Conservation (phyloP, 176 grass and related monocot genomes). For the Musa itinerans region DNA sequence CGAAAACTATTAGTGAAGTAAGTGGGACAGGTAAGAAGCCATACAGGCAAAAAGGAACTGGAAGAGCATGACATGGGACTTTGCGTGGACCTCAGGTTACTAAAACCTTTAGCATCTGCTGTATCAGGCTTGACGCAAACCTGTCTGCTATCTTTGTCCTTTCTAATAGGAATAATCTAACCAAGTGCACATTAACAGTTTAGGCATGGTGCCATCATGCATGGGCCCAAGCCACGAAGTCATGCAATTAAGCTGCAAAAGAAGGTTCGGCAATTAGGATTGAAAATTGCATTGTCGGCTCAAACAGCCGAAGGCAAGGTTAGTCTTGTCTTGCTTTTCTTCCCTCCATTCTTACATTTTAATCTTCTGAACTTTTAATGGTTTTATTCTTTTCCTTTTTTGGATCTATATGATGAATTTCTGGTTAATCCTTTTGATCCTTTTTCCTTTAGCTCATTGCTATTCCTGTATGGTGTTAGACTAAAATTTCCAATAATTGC, state of each 20-base stretch:
- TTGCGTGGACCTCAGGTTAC: conserved; percentile 63
- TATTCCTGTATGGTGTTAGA: no score
- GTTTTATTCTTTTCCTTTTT: neutral
- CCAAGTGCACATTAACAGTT: conserved; percentile 44
- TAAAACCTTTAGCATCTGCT: neutral
- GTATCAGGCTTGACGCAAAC: neutral
- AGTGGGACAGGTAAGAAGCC: conserved; percentile 82
- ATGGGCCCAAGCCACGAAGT: conserved; percentile 85
- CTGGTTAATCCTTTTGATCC: no score
- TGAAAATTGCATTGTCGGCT: conserved; percentile 88
- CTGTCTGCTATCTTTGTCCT: neutral
- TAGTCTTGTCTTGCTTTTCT: conserved; percentile 10
- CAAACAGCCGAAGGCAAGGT: conserved; percentile 83
- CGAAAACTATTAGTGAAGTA: conserved; percentile 83
- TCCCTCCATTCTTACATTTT: neutral
- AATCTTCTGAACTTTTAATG: neutral
- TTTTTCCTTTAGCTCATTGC: no score
- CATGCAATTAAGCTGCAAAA: conserved; percentile 88
- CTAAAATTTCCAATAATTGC: no score
- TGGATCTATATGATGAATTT: neutral
- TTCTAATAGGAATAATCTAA: conserved; percentile 12
- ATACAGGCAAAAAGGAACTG: conserved; percentile 69
- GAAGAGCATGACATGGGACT: conserved; percentile 77
- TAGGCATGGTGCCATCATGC: conserved; percentile 60
- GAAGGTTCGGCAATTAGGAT: conserved; percentile 65